Percentiles rank a stretch among this genome's conserved stretches.
Evolutionary conservation across 75 land plant genomes (phyloP).

Genomic region (Azolla pinnata): DNA sequence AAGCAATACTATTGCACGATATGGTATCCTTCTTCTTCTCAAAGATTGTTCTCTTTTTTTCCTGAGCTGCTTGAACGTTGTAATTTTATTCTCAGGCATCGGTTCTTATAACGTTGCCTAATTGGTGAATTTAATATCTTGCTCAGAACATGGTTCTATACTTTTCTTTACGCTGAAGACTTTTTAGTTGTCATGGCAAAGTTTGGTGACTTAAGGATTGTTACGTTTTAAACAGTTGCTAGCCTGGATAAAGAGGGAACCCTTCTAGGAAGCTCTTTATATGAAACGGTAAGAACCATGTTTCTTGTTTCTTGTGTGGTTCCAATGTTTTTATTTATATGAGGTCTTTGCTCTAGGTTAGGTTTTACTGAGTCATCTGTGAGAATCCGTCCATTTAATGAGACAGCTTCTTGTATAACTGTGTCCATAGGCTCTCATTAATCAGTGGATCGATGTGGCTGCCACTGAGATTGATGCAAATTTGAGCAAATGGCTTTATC

Average conservation of each 20-base stretch:
- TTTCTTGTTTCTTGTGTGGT: background rate
- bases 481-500: slow-evolving; percentile 41
- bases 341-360: background rate
- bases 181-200: background rate
- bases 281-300: slow-evolving; percentile 78
- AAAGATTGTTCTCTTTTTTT: background rate
- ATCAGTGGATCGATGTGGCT: slow-evolving; percentile 94
- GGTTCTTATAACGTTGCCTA: no score
- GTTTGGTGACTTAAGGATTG: background rate
- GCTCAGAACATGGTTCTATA: no score
- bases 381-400: no score
- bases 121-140: no score
- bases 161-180: background rate
- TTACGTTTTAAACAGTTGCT: slow-evolving; percentile 39
- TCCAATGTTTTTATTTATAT: background rate
- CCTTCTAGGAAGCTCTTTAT: slow-evolving; percentile 57
- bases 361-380: no score
- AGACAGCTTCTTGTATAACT: background rate
- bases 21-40: slow-evolving; percentile 34
- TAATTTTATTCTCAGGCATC: no score
- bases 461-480: slow-evolving; percentile 54
- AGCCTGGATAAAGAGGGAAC: slow-evolving; percentile 37
- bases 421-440: slow-evolving; percentile 51
- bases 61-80: no score
- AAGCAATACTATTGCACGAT: slow-evolving; percentile 93